Evolutionary conservation across 192 early-diverging fungal genomes (phyloP), one percentile per base, ranked within the genome.

Genomic region (Podila clonocystis): DNA sequence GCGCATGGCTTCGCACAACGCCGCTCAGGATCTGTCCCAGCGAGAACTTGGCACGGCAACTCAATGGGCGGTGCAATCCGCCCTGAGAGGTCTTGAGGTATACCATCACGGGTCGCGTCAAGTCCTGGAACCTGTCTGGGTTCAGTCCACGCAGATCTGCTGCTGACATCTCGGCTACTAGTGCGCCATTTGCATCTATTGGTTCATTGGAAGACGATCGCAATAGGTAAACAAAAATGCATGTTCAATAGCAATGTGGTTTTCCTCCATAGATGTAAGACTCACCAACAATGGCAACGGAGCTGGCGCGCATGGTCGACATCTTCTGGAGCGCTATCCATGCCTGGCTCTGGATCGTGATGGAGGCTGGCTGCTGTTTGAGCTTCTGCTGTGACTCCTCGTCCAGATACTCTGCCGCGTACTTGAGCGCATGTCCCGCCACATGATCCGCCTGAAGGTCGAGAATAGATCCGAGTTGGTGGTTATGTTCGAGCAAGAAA

Each of bases 91-190:
- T 62, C 48, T 86, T 84, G 28, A 95, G 59, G 68, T 89, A 95
- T 52, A 85, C 88, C 29, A 93, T 82, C 0, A 94, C 90, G 3
- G 91, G 91, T 64, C 86, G 83, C 13, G 83, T 74, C 58, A 95
- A 82, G n/a, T 85, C 75, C 31, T 84, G 79, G 36, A 93, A 75
- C 29, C 89, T 82, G 22, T 83, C 82, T 26, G 83, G 68, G 59
- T 89, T 93, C 22, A 95, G 68, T 17, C 93, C 93, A n/a, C 93
- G 75, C 36, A 95, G 73, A 84, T 95, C 94, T 13, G 87, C 86
- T 4, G 92, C 91, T 13, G 90, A 91, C 33, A 95, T 82, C 73
- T 92, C 93, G 45, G 87, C 90, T 4, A 92, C 88, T 12, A 95
- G 62, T 6, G 63, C 68, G 22, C 86, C 89, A 58, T 89, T 70